phyloP scores from a whole-genome alignment of 768 basidiomycete genomes.

The Rhizopogon vulgaris region DNA sequence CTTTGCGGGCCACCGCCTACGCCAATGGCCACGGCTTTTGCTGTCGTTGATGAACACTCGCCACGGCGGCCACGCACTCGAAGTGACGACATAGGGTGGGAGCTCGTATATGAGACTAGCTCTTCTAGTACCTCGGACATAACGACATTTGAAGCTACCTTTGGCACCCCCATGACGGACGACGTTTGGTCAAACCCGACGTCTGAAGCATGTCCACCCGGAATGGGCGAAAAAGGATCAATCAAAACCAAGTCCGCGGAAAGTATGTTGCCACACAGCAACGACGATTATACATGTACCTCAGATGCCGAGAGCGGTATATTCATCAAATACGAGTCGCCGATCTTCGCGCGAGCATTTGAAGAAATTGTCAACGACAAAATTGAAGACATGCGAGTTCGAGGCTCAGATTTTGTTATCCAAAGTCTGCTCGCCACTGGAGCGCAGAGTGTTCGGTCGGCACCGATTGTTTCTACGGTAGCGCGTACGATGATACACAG shows the following conservation, averaged over 20 bases:
- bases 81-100: slow-evolving; percentile 1
- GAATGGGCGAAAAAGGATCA: background rate
- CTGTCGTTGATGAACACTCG: slow-evolving; percentile 1
- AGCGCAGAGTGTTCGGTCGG: slow-evolving; percentile 1
- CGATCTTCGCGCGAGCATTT: slow-evolving; percentile 8
- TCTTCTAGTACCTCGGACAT: background rate
- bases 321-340: background rate
- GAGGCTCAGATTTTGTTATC: slow-evolving; percentile 2
- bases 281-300: background rate
- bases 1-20: slow-evolving; percentile 16
- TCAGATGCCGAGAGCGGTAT: slow-evolving; percentile 9
- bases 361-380: slow-evolving; percentile 1
- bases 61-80: background rate
- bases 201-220: background rate
- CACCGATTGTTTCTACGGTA: background rate
- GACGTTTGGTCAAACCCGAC: background rate
- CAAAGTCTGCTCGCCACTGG: slow-evolving; percentile 3
- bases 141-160: background rate
- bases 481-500: slow-evolving; percentile 1
- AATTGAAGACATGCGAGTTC: background rate
- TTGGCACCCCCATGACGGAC: background rate
- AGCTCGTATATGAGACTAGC: background rate
- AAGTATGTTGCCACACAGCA: background rate
- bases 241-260: background rate
- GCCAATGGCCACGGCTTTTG: slow-evolving; percentile 5